phyloP scores from a whole-genome alignment of 805 yeast species.

The Candida tammaniensis region DNA sequence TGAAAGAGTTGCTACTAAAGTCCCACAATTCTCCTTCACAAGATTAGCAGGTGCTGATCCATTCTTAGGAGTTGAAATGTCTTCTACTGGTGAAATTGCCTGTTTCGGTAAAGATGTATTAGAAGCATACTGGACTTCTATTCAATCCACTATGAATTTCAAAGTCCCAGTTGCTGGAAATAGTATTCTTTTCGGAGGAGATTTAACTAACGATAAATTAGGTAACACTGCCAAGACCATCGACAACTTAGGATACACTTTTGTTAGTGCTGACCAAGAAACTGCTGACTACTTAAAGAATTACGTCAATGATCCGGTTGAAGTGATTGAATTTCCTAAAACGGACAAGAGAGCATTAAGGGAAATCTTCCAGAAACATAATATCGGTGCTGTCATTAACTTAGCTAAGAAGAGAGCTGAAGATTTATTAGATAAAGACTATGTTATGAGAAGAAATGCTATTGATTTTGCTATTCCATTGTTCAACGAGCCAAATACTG shows the following conservation, averaged over 20 bases:
- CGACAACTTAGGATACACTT: constrained; percentile 74
- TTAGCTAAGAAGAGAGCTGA: constrained; percentile 90
- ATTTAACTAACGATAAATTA: constrained; percentile 64
- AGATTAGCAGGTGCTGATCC: constrained; percentile 98
- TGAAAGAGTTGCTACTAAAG: constrained; percentile 91
- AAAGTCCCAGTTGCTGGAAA: constrained; percentile 86
- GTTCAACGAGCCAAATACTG: constrained; percentile 95
- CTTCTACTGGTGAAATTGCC: constrained; percentile 86
- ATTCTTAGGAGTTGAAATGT: constrained; percentile 97
- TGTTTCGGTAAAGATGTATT: constrained; percentile 82
- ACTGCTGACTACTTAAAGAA: constrained; percentile 68
- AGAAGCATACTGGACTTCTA: constrained; percentile 97
- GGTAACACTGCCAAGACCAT: constrained; percentile 71
- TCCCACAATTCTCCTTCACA: constrained; percentile 96
- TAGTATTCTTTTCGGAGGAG: constrained; percentile 94
- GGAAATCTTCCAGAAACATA: constrained; percentile 85
- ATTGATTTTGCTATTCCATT: constrained; percentile 96
- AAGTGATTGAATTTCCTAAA: constrained; percentile 85
- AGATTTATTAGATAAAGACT: constrained; percentile 79
- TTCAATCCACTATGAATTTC: constrained; percentile 97
- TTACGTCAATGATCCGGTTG: constrained; percentile 46
- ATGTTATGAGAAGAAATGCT: constrained; percentile 98
- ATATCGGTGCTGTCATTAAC: constrained; percentile 86
- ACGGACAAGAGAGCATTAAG: constrained; percentile 90
- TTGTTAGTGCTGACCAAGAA: constrained; percentile 69